Conservation (phyloP, 1,284 basidiomycete species). For the Bondarzewia mesenterica region DNA sequence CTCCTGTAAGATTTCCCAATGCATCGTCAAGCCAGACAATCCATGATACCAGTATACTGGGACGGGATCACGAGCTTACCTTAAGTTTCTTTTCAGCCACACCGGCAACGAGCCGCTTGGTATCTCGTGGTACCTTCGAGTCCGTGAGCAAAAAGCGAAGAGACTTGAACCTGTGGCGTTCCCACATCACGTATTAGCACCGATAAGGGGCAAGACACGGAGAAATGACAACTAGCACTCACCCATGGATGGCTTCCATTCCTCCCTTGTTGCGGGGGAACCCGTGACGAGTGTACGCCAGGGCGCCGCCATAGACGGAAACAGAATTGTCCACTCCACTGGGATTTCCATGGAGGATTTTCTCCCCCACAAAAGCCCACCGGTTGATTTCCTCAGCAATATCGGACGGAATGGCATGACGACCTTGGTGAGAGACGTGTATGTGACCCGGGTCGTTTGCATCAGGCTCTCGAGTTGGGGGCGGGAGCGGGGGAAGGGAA, state of each 20-base stretch:
- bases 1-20: slow-evolving; percentile 41
- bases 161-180: slow-evolving; percentile 46
- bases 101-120: slow-evolving; percentile 88
- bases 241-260: slow-evolving; percentile 85
- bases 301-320: slow-evolving; percentile 87
- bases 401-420: slow-evolving; percentile 49
- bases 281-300: slow-evolving; percentile 82
- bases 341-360: slow-evolving; percentile 95
- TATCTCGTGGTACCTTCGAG: slow-evolving; percentile 88
- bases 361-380: slow-evolving; percentile 95
- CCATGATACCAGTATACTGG: slow-evolving; percentile 2
- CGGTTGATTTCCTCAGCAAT: slow-evolving; percentile 78
- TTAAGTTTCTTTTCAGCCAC: slow-evolving; percentile 69
- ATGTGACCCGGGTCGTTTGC: slow-evolving; percentile 38
- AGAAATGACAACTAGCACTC: slow-evolving; percentile 23
- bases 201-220: slow-evolving; percentile 6
- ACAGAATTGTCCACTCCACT: slow-evolving; percentile 98
- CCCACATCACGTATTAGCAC: slow-evolving; percentile 8
- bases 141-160: slow-evolving; percentile 86
- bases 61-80: slow-evolving; percentile 31
- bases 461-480: slow-evolving; percentile 31
- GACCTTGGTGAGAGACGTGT: slow-evolving; percentile 57
- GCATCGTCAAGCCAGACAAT: slow-evolving; percentile 9
- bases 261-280: slow-evolving; percentile 65
- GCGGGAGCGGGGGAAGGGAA: slow-evolving; percentile 39